phyloP scores from a whole-genome alignment of 192 early-diverging fungal species.

The Chytriomyces sp. region DNA sequence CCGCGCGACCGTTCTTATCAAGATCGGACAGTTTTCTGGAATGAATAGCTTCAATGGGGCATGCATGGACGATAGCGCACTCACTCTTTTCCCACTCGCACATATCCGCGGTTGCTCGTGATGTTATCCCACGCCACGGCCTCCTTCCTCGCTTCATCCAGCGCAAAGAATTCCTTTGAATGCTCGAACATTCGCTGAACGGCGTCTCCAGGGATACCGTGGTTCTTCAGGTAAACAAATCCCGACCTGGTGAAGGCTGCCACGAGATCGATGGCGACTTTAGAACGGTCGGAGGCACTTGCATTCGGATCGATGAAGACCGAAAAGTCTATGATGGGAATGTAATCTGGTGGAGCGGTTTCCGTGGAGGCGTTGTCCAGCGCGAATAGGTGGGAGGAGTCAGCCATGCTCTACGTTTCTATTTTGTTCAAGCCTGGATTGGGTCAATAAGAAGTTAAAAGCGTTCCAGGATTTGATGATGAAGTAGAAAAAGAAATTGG shows the following conservation, averaged over 20 bases:
- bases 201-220: conserved; percentile 14
- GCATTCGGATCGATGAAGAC: conserved; percentile 1
- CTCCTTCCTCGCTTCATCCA: conserved; percentile 14
- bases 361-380: conserved; percentile 5
- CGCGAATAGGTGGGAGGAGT: background rate
- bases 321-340: conserved; percentile 33
- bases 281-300: background rate
- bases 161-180: conserved; percentile 10
- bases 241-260: conserved; percentile 24
- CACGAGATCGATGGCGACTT: conserved; percentile 1
- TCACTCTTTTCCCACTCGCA: conserved; percentile 23
- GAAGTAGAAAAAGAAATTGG: too few species aligned
- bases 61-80: background rate
- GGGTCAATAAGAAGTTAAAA: too few species aligned
- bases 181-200: conserved; percentile 14
- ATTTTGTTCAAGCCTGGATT: too few species aligned
- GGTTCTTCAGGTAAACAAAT: conserved; percentile 35
- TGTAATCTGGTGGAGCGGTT: background rate
- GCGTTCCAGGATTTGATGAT: too few species aligned
- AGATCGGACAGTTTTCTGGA: conserved; percentile 17
- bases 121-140: conserved; percentile 23
- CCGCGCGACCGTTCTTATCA: conserved; percentile 23
- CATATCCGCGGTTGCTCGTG: conserved; percentile 36
- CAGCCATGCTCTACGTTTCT: too few species aligned
- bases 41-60: background rate